Evolutionary conservation across 1,284 basidiomycete species (phyloP), one percentile per base, ranked within the genome.

Genomic region (Melampsora abietis-canadensis): DNA sequence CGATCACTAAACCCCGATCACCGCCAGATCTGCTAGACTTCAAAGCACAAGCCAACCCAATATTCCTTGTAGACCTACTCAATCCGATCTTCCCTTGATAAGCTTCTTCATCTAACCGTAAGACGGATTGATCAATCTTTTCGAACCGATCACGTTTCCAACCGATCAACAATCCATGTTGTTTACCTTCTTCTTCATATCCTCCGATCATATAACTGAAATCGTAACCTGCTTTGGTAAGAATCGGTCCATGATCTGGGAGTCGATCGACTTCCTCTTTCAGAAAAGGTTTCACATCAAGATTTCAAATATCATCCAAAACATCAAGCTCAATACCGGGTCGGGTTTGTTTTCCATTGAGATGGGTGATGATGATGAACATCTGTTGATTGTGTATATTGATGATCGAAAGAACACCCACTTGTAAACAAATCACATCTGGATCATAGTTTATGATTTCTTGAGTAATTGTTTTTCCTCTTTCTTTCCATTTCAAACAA

Each of bases 401-500:
- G n/a, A n/a, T n/a, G n/a, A n/a, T n/a, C n/a, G n/a, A n/a, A n/a
- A n/a, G n/a, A n/a, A n/a, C 15, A 47, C 19, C 21, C n/a, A 66
- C 69, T 54, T 74, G 70, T 19, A 74, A 51, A 66, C 70, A 74
- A 14, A 74, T 37, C 7, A 74, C 34, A 46, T 74, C 63, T 17
- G 70, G 63, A 24, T 66, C 40, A 59, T 74, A 74, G 34, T 74
- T 27, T 7, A 74, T 19, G 15, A 74, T 74, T 24, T 74, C 70
- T 27, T 51, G 30, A 5, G 70, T 66, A n/a, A 74, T 74, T 15
- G 57, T 51, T n/a, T 62, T 48, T 15, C 63, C 70, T 47, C 70
- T 40, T 24, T 74, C 70, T 37, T 74, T 74, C 70, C 70, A 74
- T 31, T 74, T 74, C 8, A 74, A 51, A 61, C 63, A 74, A 65